A percentile compares a stretch with the other conserved stretches of the same genome.
phyloP scores from a whole-genome alignment of 2,329 filamentous ascomycete genomes.

The Purpureocillium takamizusanense region DNA sequence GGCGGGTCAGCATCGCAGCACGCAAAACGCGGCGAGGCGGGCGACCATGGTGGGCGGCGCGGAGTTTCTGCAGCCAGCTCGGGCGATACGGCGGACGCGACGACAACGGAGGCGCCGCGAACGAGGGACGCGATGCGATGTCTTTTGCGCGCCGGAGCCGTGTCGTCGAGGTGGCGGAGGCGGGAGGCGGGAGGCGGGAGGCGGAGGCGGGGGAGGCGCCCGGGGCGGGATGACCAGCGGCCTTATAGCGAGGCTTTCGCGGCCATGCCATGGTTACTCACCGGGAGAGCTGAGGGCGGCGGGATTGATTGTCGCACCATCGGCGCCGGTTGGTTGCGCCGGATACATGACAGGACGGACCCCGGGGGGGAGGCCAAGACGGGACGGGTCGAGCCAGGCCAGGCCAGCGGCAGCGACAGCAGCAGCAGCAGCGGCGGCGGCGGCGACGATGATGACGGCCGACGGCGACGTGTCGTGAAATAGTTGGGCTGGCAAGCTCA shows the following conservation, averaged over 20 bases:
- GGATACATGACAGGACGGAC: slow-evolving; percentile 26
- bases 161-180: slow-evolving; percentile 4
- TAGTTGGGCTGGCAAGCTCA: slow-evolving; percentile 40
- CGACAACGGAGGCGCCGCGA: neutral
- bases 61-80: neutral
- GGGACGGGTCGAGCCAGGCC: slow-evolving; percentile 2
- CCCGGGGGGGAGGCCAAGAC: neutral
- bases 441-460: slow-evolving; percentile 28
- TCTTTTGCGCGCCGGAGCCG: slow-evolving; percentile 1
- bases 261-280: slow-evolving; percentile 36
- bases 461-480: slow-evolving; percentile 54
- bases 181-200: slow-evolving; percentile 8
- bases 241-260: slow-evolving; percentile 3
- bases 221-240: neutral
- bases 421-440: slow-evolving; percentile 10
- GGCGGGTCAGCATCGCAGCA: slow-evolving; percentile 16
- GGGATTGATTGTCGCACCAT: slow-evolving; percentile 85
- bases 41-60: slow-evolving; percentile 4
- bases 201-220: slow-evolving; percentile 8
- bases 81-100: neutral
- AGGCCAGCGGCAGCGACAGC: slow-evolving; percentile 12
- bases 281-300: slow-evolving; percentile 73
- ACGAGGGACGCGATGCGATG: slow-evolving; percentile 3
- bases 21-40: neutral
- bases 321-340: slow-evolving; percentile 58